Evolutionary conservation across 73 alveolate genomes (phyloP), one percentile per base, ranked within the genome.

Genomic region (Blepharisma stoltei): DNA sequence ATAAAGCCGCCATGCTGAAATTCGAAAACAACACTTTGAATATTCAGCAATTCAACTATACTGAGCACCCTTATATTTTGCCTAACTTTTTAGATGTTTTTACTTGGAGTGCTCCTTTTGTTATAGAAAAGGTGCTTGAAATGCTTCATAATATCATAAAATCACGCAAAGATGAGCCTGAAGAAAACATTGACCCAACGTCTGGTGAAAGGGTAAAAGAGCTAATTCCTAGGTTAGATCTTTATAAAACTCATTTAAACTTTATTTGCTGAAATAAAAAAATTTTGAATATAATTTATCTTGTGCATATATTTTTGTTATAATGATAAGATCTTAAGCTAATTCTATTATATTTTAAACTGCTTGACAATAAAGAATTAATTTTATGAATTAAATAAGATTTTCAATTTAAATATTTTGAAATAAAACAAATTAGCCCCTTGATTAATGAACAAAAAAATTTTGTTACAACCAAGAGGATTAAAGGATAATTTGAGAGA

Each of bases 1-100:
- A 94, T 77, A 94, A 94, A 78, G 98, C 95, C 11, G 98, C 98
- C 6, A 90, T 94, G 48, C 90, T 94, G 32, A 94, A 92, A 85
- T 92, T 94, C 76, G 83, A 91, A 54, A 86, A 89, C 55, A 93
- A 93, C 82, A 91, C 92, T 50, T 81, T 93, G 53, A 94, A 94
- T 81, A 94, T 94, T 54, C 90, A 94, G 80, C 87, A 94, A 83
- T 94, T 89, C 80, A 94, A 94, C 68, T 93, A 93, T 79, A 90
- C 95, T 20, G 94, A 94, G 6, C 98, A 93, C 78, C 98, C 98
- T 23, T 93, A 90, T 71, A 85, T 90, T 52, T 82, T 93, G 71
- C 98, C 98, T 20, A 89, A 81, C 83, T 87, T 86, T 69, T 86
- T 92, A 94, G 93, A 92, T 84, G 81, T 92, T 0, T 92, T 92